Percentiles rank a stretch among this genome's conserved stretches.
phyloP scores from a whole-genome alignment of 2,329 filamentous ascomycete species.

The Phialophora expanda region DNA sequence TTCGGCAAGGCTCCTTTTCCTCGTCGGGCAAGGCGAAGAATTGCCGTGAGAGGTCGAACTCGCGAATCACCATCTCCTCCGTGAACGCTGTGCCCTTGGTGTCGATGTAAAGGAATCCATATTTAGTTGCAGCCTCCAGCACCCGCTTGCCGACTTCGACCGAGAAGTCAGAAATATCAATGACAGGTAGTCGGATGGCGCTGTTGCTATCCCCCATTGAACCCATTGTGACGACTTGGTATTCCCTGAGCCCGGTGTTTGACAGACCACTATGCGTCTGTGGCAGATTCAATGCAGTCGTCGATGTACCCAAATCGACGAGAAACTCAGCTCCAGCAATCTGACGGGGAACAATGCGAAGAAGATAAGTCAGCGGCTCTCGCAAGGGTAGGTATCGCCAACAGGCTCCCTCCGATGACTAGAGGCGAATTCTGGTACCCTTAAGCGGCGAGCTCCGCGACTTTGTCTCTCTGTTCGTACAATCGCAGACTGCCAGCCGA shows the following conservation, averaged over 20 bases:
- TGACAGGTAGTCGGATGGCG: conserved; percentile 68
- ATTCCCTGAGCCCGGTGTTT: neutral
- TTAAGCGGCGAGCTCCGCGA: neutral
- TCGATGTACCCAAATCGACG: neutral
- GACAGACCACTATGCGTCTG: neutral
- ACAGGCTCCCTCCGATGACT: neutral
- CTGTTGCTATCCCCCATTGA: conserved; percentile 3
- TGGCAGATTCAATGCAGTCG: neutral
- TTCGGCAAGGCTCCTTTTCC: conserved; percentile 66
- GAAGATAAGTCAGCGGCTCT: neutral
- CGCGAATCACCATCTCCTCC: conserved; percentile 66
- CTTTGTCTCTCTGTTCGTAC: neutral
- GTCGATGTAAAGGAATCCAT: conserved; percentile 89
- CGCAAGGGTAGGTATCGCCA: neutral
- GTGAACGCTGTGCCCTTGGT: conserved; percentile 74
- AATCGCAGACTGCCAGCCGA: neutral
- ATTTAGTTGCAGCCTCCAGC: conserved; percentile 77
- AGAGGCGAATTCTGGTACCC: neutral
- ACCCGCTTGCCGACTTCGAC: conserved; percentile 68
- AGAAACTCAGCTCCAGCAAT: neutral
- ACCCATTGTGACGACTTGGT: conserved; percentile 9
- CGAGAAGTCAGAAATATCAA: conserved; percentile 73
- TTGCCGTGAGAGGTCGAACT: conserved; percentile 70
- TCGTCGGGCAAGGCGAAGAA: conserved; percentile 48
- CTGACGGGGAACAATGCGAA: neutral